Evolutionary conservation across 768 basidiomycete genomes (phyloP).

Genomic region (Lactarius trivialis): DNA sequence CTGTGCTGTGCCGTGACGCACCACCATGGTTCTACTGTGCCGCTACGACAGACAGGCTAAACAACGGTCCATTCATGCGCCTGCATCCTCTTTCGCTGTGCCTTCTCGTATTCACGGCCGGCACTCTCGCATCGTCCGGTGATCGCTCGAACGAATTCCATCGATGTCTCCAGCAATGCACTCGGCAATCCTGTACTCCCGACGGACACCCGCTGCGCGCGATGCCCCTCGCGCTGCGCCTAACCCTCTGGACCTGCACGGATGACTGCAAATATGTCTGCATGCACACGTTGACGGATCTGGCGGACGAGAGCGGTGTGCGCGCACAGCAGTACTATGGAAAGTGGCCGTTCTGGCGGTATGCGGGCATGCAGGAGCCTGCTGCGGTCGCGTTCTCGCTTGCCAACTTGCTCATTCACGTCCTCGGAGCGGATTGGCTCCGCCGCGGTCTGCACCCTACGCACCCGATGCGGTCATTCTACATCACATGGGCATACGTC

Average conservation of each 20-base stretch:
- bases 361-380: slow-evolving; percentile 89
- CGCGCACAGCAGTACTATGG: slow-evolving; percentile 78
- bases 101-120: background rate
- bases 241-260: slow-evolving; percentile 81
- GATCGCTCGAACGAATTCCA: slow-evolving; percentile 33
- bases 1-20: background rate
- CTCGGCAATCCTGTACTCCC: slow-evolving; percentile 32
- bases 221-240: slow-evolving; percentile 44
- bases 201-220: slow-evolving; percentile 23
- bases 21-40: background rate
- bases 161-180: slow-evolving; percentile 29
- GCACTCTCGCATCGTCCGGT: slow-evolving; percentile 27
- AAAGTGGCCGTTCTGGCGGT: slow-evolving; percentile 95
- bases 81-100: slow-evolving; percentile 1
- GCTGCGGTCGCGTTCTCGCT: slow-evolving; percentile 86
- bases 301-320: slow-evolving; percentile 37
- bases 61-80: slow-evolving; percentile 18
- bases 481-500: slow-evolving; percentile 55
- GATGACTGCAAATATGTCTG: slow-evolving; percentile 89
- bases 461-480: slow-evolving; percentile 69
- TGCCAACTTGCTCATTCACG: slow-evolving; percentile 76
- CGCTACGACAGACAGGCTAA: too few relatives aligned
- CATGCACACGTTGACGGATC: slow-evolving; percentile 71
- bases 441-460: slow-evolving; percentile 39
- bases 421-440: slow-evolving; percentile 48